Evolutionary conservation across 83 land plant genomes (phyloP), one percentile per base, ranked within the genome.

Genomic region (Larix sibirica): DNA sequence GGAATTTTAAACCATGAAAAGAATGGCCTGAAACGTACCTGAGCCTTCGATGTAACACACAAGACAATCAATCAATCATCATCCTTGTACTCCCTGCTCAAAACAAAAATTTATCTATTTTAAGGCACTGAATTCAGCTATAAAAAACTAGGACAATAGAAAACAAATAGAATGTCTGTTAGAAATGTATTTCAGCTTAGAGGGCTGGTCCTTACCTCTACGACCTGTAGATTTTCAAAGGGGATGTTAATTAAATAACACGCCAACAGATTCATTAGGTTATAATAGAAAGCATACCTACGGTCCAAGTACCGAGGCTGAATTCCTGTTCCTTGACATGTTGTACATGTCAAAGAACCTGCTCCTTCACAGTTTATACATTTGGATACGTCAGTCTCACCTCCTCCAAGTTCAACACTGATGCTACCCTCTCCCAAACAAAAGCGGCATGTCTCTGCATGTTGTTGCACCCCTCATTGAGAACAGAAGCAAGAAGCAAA

Each of bases 271-370:
- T 58, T 67, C 3, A 83, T 33, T 31, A 70, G n/a, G 23, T 21
- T 7, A 3, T 71, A 18, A 58, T 31, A 61, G 26, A 84, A 79
- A 24, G 24, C 56, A 62, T 86, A 90, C 98, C 99, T 96, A 79
- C 99, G 91, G 83, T 97, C 99, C 62, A 97, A 91, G 87, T 94
- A 97, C 1, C 99, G 90, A 81, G 99, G 99, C 82, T 97, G 99
- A 75, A 97, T 88, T 3, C 99, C 99, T 54, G 86, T 69, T 76
- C 99, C 99, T 84, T 97, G 99, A 80, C 99, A 97, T 31, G 99
- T 97, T 4, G 99, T 97, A 86, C 99, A 97, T 62, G 98, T 94
- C 68, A 97, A 82, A 21, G 98, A 84, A 28, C 99, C 99, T 38
- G 83, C 93, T n/a, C n/a, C n/a, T n/a, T n/a, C n/a, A n/a, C n/a